Base-by-base conservation (phyloP, 1,284 basidiomycete genomes). In the Ceratorhiza oryzae-sativae region DNA sequence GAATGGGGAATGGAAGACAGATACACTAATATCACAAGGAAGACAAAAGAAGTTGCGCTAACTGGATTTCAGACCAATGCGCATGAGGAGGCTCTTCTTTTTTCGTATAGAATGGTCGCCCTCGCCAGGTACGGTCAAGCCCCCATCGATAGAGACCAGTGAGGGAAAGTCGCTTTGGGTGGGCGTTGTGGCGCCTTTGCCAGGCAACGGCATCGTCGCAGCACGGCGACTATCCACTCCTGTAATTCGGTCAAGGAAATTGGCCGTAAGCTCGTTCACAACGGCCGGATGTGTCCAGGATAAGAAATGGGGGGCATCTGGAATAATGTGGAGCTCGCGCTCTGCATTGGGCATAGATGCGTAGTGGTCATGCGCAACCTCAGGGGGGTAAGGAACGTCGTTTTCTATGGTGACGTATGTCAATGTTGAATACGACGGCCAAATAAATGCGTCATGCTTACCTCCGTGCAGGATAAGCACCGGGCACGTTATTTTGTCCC, bases 401-500 rank as follows among this genome's bases (percentile, higher is more conserved):
- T 55, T 67, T n/a, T 67, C 63, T 67, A 34, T 36, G 27, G 45
- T n/a, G 23, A 20, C 20, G 55, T 51, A 27, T 23, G 49, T 30
- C n/a, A 45, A 30, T 23, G 20, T 49, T 15, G 55, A 23, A 30
- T 12, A 36, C 18, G n/a, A 41, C 18, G 63, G 18, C 23, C n/a
- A n/a, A 42, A 55, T 51, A n/a, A 13, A 10, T 3, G 23, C 23
- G 34, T n/a, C 9, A 53, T 30, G 71, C 71, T 46, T 49, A 75
- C 74, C 75, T 32, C 75, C 75, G 42, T 76, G 75, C 32, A 76
- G 56, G 46, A 76, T 73, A 15, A 76, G 72, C 13, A 76, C 63
- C 18, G 75, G 75, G 48, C 75, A 76, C 15, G 70, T 68, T 45
- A 75, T 72, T 12, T 56, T 45, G 6, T 25, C 20, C 56, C 58